Evolutionary conservation across 805 yeast species (phyloP).

Genomic region (Sungouiella blattae): DNA sequence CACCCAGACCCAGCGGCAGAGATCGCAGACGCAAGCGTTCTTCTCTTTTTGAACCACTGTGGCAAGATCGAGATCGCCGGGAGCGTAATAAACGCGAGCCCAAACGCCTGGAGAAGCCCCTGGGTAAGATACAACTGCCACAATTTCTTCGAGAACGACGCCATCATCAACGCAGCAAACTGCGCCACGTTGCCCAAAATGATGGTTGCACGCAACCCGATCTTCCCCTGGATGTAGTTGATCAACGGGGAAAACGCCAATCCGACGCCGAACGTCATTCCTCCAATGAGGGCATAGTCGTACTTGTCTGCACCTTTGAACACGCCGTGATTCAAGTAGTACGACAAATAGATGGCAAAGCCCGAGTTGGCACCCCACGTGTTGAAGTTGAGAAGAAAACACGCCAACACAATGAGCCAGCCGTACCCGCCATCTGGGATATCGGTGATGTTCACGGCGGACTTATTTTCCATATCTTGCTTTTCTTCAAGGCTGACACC

Average conservation of each 20-base stretch:
- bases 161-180: constrained; percentile 54
- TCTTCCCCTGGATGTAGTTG: constrained; percentile 45
- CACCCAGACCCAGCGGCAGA: constrained; percentile 47
- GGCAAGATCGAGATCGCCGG: constrained; percentile 62
- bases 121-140: constrained; percentile 72
- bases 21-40: constrained; percentile 54
- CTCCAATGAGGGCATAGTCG: constrained; percentile 68
- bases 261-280: constrained; percentile 58
- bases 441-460: no score
- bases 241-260: constrained; percentile 57
- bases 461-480: no score
- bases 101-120: constrained; percentile 59
- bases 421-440: constrained; percentile 62
- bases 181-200: constrained; percentile 48
- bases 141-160: constrained; percentile 52
- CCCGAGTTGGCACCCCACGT: constrained; percentile 77
- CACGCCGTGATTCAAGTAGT: constrained; percentile 45
- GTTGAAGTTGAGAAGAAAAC: constrained; percentile 48
- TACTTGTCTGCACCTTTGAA: constrained; percentile 54
- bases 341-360: constrained; percentile 60
- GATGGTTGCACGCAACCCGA: constrained; percentile 47
- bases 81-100: constrained; percentile 53
- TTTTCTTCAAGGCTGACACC: no score
- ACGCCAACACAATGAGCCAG: constrained; percentile 57
- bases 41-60: constrained; percentile 63